Evolutionary conservation across 1,139 yeast species (phyloP).

Genomic region (Hanseniaspora gamundiae): DNA sequence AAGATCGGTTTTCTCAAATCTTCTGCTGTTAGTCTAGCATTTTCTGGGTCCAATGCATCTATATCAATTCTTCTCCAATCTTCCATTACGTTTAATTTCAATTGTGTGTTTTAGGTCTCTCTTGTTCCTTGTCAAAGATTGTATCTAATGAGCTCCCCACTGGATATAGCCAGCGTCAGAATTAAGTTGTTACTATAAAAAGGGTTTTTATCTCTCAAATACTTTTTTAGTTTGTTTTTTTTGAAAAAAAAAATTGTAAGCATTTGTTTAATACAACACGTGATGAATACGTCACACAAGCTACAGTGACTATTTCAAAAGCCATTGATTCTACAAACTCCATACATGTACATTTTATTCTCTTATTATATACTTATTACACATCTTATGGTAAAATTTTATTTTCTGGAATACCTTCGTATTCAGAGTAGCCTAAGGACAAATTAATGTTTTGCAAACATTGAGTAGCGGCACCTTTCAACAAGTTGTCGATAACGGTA

Average conservation of each 20-base stretch:
- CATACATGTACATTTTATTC: no score
- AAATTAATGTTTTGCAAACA: conserved; percentile 92
- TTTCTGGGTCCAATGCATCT: conserved; percentile 79
- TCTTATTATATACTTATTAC: no score
- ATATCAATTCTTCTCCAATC: conserved; percentile 76
- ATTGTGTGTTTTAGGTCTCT: neutral
- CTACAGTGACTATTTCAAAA: no score
- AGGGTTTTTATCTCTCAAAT: no score
- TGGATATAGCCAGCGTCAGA: no score
- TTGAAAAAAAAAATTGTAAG: no score
- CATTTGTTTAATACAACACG: neutral
- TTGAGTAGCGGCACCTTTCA: conserved; percentile 98
- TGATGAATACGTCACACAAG: no score
- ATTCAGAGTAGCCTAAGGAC: conserved; percentile 82
- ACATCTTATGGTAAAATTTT: conserved; percentile 13
- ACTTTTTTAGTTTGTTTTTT: no score
- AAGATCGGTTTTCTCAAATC: conserved; percentile 44
- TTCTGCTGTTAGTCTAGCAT: conserved; percentile 45
- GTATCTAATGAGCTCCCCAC: no score
- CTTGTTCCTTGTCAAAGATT: no score
- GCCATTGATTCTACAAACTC: no score
- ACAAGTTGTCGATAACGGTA: conserved; percentile 87
- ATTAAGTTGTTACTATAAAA: no score
- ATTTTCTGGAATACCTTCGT: conserved; percentile 74
- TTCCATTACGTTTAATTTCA: conserved; percentile 17